These are phyloP conservation scores for Alloascoidea africana DNA, from an alignment of 805 yeast species.

Conservation along the genomic window DNA sequence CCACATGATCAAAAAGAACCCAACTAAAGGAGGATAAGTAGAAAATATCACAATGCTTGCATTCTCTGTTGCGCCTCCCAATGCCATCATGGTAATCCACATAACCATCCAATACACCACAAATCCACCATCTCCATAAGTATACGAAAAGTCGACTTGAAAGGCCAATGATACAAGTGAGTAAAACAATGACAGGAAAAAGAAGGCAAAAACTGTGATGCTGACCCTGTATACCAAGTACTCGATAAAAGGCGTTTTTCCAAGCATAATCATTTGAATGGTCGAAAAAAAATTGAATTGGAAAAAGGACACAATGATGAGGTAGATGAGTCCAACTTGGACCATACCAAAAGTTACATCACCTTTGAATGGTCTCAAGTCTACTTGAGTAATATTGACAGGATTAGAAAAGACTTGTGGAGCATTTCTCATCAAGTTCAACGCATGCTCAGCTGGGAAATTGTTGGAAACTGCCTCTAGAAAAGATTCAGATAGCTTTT, in stretches of 20 bases:
- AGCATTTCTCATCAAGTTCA: slow-evolving; percentile 11
- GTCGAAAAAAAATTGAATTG: slow-evolving; percentile 39
- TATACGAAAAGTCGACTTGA: slow-evolving; percentile 39
- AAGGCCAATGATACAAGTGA: slow-evolving; percentile 51
- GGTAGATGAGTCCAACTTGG: slow-evolving; percentile 62
- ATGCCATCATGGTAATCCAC: slow-evolving; percentile 56
- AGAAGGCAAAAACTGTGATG: slow-evolving; percentile 5
- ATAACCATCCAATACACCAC: slow-evolving; percentile 60
- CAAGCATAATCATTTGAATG: slow-evolving; percentile 2
- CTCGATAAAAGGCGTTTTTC: slow-evolving; percentile 2
- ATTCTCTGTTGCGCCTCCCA: slow-evolving; percentile 64
- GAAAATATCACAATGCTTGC: slow-evolving; percentile 35
- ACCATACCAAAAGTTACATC: slow-evolving; percentile 46
- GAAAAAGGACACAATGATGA: slow-evolving; percentile 61
- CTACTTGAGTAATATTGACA: slow-evolving; percentile 22
- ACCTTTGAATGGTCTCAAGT: slow-evolving; percentile 34
- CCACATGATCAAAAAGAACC: slow-evolving; percentile 61
- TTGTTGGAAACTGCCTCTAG: slow-evolving; percentile 16
- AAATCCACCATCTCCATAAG: slow-evolving; percentile 59
- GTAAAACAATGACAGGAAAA: slow-evolving; percentile 42
- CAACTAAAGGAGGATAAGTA: slow-evolving; percentile 44
- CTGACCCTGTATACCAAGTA: slow-evolving; percentile 8
- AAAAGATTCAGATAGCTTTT: slow-evolving; percentile 10
- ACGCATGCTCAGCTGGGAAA: slow-evolving; percentile 13
- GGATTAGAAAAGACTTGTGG: slow-evolving; percentile 18